Conservation (phyloP, 129 eudicot genomes). For the Lactuca sativa region DNA sequence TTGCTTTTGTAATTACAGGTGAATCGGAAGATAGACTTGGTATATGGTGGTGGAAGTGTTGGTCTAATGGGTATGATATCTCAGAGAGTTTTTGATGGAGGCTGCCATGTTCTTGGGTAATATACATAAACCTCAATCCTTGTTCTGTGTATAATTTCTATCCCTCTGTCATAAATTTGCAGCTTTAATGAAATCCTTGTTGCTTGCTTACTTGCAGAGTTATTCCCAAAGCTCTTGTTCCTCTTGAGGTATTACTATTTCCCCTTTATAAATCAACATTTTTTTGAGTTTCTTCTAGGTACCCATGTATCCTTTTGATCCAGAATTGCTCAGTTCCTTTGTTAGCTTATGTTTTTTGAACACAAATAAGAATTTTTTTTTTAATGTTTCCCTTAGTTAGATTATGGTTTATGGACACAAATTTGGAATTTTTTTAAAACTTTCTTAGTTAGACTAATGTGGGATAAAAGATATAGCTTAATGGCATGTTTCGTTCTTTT, state of each 20-base stretch:
- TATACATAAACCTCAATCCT: background rate
- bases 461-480: too few relatives aligned
- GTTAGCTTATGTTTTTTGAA: background rate
- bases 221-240: slow-evolving; percentile 90
- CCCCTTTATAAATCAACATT: background rate
- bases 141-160: slow-evolving; percentile 8
- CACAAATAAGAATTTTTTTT: background rate
- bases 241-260: slow-evolving; percentile 66
- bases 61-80: slow-evolving; percentile 93
- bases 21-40: slow-evolving; percentile 81
- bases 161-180: background rate
- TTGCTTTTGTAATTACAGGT: slow-evolving; percentile 46
- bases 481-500: too few relatives aligned
- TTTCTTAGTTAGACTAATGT: too few relatives aligned
- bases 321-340: background rate
- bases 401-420: background rate
- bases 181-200: slow-evolving; percentile 22
- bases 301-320: background rate
- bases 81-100: slow-evolving; percentile 76
- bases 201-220: slow-evolving; percentile 55
- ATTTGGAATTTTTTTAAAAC: background rate
- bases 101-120: slow-evolving; percentile 97
- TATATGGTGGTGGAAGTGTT: slow-evolving; percentile 98
- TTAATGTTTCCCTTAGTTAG: background rate
- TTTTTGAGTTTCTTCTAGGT: background rate